These are phyloP conservation scores for Penicillium cataractarum DNA, from an alignment of 495 filamentous ascomycete genomes.

Conservation along the genomic window DNA sequence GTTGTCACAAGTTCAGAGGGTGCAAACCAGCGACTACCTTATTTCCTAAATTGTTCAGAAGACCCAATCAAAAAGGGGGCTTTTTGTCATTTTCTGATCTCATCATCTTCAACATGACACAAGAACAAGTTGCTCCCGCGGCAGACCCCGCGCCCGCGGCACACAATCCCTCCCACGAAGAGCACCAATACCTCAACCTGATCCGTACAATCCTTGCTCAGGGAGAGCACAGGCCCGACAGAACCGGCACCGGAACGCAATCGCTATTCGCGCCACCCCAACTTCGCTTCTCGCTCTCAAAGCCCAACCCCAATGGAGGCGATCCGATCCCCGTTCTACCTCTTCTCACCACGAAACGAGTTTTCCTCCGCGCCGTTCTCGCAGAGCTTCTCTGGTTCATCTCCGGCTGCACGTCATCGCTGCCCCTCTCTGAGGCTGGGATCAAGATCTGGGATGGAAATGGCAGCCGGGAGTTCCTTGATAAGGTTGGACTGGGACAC, in stretches of 20 bases:
- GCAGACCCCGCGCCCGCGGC: conserved; percentile 5
- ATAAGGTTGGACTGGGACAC: conserved; percentile 76
- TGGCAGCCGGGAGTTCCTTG: conserved; percentile 85
- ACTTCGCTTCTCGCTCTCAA: conserved; percentile 82
- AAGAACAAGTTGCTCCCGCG: conserved; percentile 26
- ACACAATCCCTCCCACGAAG: conserved; percentile 57
- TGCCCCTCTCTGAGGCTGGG: conserved; percentile 70
- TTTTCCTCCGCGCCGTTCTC: conserved; percentile 88
- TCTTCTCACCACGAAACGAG: conserved; percentile 94
- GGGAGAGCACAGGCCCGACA: conserved; percentile 81
- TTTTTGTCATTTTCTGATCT: not conserved
- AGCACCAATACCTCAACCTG: conserved; percentile 76
- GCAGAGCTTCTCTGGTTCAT: conserved; percentile 98
- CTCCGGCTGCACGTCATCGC: conserved; percentile 75
- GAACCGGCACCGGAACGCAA: conserved; percentile 90
- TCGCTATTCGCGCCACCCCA: conserved; percentile 86
- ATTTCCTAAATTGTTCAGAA: not conserved
- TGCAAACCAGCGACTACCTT: not conserved
- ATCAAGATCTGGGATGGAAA: conserved; percentile 99
- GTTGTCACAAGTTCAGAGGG: not conserved
- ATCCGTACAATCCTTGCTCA: conserved; percentile 72
- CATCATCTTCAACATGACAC: conserved; percentile 26
- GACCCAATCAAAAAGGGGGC: not conserved
- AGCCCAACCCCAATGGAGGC: conserved; percentile 43
- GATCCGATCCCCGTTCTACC: conserved; percentile 67